Evolutionary conservation across 1,139 yeast genomes (phyloP), one percentile per base, ranked within the genome.

Genomic region (Geotrichum klebahnii): DNA sequence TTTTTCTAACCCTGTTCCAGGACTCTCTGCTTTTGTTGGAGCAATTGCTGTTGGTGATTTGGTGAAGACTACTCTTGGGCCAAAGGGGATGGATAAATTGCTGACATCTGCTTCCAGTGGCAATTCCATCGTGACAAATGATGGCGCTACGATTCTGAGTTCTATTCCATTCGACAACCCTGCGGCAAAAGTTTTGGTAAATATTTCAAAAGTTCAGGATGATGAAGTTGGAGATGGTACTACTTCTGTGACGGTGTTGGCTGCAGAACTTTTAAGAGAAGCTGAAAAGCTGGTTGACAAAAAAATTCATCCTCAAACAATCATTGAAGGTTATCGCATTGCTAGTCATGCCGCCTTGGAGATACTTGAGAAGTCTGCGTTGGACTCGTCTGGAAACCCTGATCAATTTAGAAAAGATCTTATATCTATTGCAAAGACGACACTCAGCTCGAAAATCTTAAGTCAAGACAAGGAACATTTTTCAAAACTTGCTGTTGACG

Each of bases 191-290:
- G 98, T 94, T 8, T 76, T 92, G 61, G 98, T 94, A 33, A 92
- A 92, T 67, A 85, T 92, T 55, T 84, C 97, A 49, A 92, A 92
- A 69, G 97, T 92, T 34, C 99, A 92, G 74, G 99, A 92, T 65
- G 97, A 92, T 67, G 97, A 92, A 68, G 95, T 92, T 62, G 98
- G 99, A 51, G 99, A 92, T 68, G 99, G 99, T 58, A 92, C 99
- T 42, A 92, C 99, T 0, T 87, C 96, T n/a, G 99, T 92, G 31
- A 89, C 97, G 0, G 97, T 92, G 12, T 74, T 92, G 53, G 80
- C 94, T 48, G 92, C 97, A 12, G 98, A 92, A 69, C 76, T 92
- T 55, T 76, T 92, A 59, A 81, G 96, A 66, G 97, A 94, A 71
- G 97, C 98, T 31, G 98, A 94, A 70, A 83, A 83, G 66, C 78